A percentile compares a stretch with the other conserved stretches of the same genome.
Evolutionary conservation across 768 basidiomycete species (phyloP).

Genomic region (Leccinum rimulosum): DNA sequence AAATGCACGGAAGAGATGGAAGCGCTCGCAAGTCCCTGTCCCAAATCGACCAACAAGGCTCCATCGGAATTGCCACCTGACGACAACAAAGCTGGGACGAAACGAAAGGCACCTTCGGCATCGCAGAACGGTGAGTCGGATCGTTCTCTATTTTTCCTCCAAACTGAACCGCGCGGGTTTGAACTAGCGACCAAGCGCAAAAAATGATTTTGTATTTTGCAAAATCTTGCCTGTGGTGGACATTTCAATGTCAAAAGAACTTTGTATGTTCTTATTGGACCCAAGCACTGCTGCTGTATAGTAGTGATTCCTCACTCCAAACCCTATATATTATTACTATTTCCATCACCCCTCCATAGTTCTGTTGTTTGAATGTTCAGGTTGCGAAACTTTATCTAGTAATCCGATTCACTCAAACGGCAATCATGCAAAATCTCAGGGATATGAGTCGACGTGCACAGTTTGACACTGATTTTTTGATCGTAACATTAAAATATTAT

Average conservation of each 20-base stretch:
- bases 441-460: neutral
- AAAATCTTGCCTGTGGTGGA: neutral
- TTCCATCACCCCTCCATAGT: conserved; percentile 8
- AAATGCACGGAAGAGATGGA: conserved; percentile 62
- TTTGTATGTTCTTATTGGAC: conserved; percentile 5
- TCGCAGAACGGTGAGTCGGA: conserved; percentile 36
- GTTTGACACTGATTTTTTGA: conserved; percentile 1
- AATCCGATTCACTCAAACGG: neutral
- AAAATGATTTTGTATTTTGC: conserved; percentile 26
- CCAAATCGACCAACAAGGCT: conserved; percentile 21
- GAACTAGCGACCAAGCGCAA: conserved; percentile 38
- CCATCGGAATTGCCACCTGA: conserved; percentile 2
- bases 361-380: neutral
- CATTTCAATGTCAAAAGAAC: neutral
- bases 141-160: neutral
- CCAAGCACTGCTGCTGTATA: conserved; percentile 7
- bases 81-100: conserved; percentile 32
- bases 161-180: neutral
- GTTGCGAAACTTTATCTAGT: neutral
- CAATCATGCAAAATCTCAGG: neutral
- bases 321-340: conserved; percentile 28
- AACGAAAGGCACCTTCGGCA: conserved; percentile 46
- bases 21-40: conserved; percentile 32
- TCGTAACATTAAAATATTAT: neutral
- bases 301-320: conserved; percentile 15